phyloP scores from a whole-genome alignment of 129 eudicot species.

The Flaveria ramosissima region DNA sequence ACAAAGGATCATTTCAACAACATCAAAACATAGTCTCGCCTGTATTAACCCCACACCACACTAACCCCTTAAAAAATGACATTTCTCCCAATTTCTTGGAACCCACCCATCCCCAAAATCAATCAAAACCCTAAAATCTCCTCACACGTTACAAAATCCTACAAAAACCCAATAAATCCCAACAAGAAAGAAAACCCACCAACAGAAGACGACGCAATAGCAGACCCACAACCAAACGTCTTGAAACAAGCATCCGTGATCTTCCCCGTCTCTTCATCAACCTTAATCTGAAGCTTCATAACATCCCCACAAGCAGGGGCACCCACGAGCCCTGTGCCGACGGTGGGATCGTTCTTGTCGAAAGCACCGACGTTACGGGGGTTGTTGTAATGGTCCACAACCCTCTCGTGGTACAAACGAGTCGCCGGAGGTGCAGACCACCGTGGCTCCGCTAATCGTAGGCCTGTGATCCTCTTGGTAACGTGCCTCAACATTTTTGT shows the following conservation, averaged over 20 bases:
- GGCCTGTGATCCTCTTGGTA: conserved; percentile 35
- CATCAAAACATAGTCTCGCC: neutral
- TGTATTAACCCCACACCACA: neutral
- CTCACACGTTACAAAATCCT: no score
- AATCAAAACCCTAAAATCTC: neutral
- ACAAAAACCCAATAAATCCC: neutral
- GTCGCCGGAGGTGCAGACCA: conserved; percentile 27
- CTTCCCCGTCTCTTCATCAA: conserved; percentile 76
- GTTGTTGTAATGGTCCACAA: conserved; percentile 93
- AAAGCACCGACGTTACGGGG: conserved; percentile 96
- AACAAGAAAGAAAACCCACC: conserved; percentile 46
- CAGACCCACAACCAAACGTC: conserved; percentile 98
- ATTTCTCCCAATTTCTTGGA: neutral
- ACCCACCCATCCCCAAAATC: neutral
- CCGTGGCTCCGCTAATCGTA: conserved; percentile 29
- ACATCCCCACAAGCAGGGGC: conserved; percentile 99
- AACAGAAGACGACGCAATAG: conserved; percentile 96
- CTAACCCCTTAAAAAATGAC: no score
- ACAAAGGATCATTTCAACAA: neutral
- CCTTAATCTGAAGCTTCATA: conserved; percentile 91
- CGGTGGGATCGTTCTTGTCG: conserved; percentile 84
- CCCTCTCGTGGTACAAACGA: conserved; percentile 87
- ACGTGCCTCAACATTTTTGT: conserved; percentile 58
- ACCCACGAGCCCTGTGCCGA: conserved; percentile 96
- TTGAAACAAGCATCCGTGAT: conserved; percentile 87